Conservation (phyloP, 2,329 filamentous ascomycete species). For the Didymella sp. region DNA sequence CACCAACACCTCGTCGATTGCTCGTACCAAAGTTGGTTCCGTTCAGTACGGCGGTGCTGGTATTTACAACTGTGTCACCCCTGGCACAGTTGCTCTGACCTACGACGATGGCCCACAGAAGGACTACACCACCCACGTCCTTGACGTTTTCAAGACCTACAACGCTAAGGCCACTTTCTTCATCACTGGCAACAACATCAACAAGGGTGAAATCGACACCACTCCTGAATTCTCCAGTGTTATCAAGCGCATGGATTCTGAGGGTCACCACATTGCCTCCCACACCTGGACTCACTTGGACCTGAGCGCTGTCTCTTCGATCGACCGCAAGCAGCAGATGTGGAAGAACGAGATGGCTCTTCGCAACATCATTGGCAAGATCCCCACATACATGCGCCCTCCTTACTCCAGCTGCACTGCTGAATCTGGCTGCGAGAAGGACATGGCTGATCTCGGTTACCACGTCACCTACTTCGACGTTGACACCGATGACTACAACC, state of each 20-base stretch:
- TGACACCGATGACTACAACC: conserved; percentile 68
- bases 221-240: conserved; percentile 55
- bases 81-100: conserved; percentile 69
- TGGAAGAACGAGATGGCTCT: conserved; percentile 63
- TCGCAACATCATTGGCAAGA: conserved; percentile 62
- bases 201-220: conserved; percentile 64
- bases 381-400: conserved; percentile 63
- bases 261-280: conserved; percentile 67
- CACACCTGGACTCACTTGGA: conserved; percentile 64
- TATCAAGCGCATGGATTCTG: conserved; percentile 62
- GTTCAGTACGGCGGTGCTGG: conserved; percentile 64
- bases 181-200: conserved; percentile 65
- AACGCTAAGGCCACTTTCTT: conserved; percentile 73
- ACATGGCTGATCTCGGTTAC: conserved; percentile 59
- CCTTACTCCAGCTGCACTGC: conserved; percentile 58
- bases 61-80: conserved; percentile 61
- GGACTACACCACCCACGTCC: conserved; percentile 65
- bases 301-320: conserved; percentile 53
- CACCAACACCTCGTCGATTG: conserved; percentile 60
- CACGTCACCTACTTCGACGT: conserved; percentile 68
- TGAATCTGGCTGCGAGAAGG: conserved; percentile 50
- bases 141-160: conserved; percentile 67
- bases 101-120: conserved; percentile 70
- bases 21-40: conserved; percentile 61
- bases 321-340: conserved; percentile 58